These are phyloP conservation scores for Parachlorella kessleri DNA, from an alignment of 139 green algal species.

Conservation along the genomic window DNA sequence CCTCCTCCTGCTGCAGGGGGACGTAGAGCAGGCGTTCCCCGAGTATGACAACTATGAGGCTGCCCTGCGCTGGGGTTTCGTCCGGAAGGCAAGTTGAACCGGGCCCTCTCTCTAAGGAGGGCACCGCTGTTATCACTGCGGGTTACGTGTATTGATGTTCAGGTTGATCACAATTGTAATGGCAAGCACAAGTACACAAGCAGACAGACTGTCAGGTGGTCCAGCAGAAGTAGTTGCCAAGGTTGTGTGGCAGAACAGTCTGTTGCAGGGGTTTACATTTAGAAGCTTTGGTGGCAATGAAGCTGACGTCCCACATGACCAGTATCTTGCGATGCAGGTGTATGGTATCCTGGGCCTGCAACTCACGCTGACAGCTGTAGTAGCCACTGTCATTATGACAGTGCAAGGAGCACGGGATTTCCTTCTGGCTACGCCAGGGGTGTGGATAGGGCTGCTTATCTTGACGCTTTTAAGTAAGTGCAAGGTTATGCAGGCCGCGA, in stretches of 20 bases:
- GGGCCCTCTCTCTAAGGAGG: too few species aligned
- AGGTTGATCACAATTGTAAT: too few species aligned
- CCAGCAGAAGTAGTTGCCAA: too few species aligned
- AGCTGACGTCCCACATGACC: too few species aligned
- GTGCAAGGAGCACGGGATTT: constrained; percentile 32
- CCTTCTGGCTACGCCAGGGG: constrained; percentile 18
- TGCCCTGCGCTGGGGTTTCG: constrained; percentile 60
- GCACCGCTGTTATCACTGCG: too few species aligned
- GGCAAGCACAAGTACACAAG: too few species aligned
- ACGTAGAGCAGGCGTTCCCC: constrained; percentile 41
- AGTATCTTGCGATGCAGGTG: constrained; percentile 51
- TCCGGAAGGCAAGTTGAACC: constrained; percentile 62
- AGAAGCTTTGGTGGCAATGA: too few species aligned
- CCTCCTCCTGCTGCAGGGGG: constrained; percentile 12
- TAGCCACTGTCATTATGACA: constrained; percentile 43
- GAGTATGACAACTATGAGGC: constrained; percentile 45
- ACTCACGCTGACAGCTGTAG: constrained; percentile 50
- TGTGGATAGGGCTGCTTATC: constrained; percentile 36
- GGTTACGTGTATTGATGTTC: too few species aligned
- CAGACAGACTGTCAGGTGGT: too few species aligned
- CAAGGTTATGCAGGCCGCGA: too few species aligned
- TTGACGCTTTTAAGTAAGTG: constrained; percentile 23
- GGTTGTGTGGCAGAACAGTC: too few species aligned
- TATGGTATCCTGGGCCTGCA: constrained; percentile 65
- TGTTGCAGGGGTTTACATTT: too few species aligned